A percentile compares a stretch with the other conserved stretches of the same genome.
Conservation (phyloP, 2,329 filamentous ascomycete species). For the Verticillium zaregamsianum region DNA sequence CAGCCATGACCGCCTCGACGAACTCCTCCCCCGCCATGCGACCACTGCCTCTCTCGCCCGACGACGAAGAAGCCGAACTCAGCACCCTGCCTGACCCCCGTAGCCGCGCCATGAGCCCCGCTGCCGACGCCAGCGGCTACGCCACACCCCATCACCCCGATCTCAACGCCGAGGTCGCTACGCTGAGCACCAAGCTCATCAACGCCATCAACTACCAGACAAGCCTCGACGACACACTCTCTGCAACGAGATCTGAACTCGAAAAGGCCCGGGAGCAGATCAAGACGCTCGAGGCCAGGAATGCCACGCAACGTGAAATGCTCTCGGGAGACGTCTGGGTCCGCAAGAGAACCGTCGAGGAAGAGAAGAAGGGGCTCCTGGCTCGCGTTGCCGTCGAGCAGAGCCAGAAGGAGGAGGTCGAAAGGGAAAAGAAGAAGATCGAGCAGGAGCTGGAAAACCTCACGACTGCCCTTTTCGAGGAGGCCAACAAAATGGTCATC, state of each 20-base stretch:
- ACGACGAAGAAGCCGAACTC: slow-evolving; percentile 55
- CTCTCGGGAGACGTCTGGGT: slow-evolving; percentile 73
- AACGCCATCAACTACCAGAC: slow-evolving; percentile 98
- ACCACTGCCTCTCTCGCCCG: slow-evolving; percentile 31
- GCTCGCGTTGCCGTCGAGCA: slow-evolving; percentile 61
- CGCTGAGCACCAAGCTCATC: slow-evolving; percentile 91
- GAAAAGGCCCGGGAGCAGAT: slow-evolving; percentile 67
- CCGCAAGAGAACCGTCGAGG: slow-evolving; percentile 67
- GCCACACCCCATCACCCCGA: slow-evolving; percentile 45
- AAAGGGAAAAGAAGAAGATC: slow-evolving; percentile 81
- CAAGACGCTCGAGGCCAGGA: slow-evolving; percentile 59
- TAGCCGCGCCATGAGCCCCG: slow-evolving; percentile 45
- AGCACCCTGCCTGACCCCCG: slow-evolving; percentile 66
- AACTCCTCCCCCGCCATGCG: slow-evolving; percentile 26
- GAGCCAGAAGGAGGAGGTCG: slow-evolving; percentile 57
- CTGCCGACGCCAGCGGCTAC: slow-evolving; percentile 29
- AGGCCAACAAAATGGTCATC: slow-evolving; percentile 98
- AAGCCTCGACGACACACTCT: slow-evolving; percentile 80
- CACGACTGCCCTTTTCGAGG: slow-evolving; percentile 91
- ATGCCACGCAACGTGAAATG: slow-evolving; percentile 67
- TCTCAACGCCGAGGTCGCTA: slow-evolving; percentile 71
- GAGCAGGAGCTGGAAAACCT: slow-evolving; percentile 89
- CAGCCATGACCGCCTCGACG: slow-evolving; percentile 32
- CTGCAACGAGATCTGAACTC: slow-evolving; percentile 77
- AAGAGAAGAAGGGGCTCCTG: slow-evolving; percentile 60